Conservation (phyloP, 805 yeast genomes). For the Limtongia smithiae region DNA sequence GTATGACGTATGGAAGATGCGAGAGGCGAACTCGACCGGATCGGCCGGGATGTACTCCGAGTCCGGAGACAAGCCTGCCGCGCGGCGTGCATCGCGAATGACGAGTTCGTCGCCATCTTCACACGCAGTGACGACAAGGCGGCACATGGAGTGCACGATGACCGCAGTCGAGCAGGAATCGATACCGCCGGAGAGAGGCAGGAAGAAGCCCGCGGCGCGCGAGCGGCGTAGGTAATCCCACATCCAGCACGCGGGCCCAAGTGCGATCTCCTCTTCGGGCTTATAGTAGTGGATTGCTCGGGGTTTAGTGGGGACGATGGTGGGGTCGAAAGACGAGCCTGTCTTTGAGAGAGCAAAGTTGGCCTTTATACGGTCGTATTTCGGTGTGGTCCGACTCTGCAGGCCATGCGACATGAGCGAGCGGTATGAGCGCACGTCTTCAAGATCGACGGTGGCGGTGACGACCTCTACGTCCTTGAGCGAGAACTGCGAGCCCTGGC, state of each 20-base stretch:
- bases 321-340: constrained; percentile 56
- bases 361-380: constrained; percentile 55
- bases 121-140: constrained; percentile 71
- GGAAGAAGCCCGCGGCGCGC: constrained; percentile 82
- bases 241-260: constrained; percentile 99
- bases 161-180: constrained; percentile 97
- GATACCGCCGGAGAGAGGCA: constrained; percentile 95
- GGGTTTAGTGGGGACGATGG: constrained; percentile 54
- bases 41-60: constrained; percentile 62
- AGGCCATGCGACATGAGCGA: constrained; percentile 70
- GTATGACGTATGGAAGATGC: constrained; percentile 81
- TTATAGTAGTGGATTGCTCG: constrained; percentile 57
- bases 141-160: constrained; percentile 91
- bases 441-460: constrained; percentile 90
- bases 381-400: constrained; percentile 49
- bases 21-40: constrained; percentile 71
- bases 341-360: constrained; percentile 58
- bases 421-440: constrained; percentile 83
- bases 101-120: constrained; percentile 61
- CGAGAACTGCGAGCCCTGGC: constrained; percentile 90
- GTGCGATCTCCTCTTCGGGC: constrained; percentile 95
- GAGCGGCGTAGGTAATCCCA: constrained; percentile 97
- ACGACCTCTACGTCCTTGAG: constrained; percentile 89
- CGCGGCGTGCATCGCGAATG: constrained; percentile 63
- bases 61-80: constrained; percentile 52